Evolutionary conservation across 345 rosid species (phyloP).

Genomic region (Brassica cretica): DNA sequence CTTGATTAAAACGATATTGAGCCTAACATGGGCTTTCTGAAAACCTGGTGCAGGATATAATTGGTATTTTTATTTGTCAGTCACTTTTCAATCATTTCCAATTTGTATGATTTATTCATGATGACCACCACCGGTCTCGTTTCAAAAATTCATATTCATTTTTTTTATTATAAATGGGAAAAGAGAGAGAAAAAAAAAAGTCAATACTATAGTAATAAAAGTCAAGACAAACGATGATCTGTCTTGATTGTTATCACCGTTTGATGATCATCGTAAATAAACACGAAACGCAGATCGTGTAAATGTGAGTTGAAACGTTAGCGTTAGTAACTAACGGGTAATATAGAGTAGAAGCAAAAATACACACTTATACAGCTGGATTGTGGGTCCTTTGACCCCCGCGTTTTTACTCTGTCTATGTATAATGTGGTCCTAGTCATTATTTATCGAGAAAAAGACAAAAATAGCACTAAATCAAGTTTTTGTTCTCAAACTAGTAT

Average conservation of each 20-base stretch:
- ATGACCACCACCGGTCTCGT: conserved; percentile 37
- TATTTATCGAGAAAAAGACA: not conserved
- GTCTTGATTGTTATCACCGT: no score
- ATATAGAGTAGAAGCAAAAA: conserved; percentile 27
- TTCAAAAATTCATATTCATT: conserved; percentile 5
- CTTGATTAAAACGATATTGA: not conserved
- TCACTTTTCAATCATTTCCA: conserved; percentile 39
- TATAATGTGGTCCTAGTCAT: conserved; percentile 30
- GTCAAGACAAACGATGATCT: conserved; percentile 24
- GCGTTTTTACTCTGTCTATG: conserved; percentile 33
- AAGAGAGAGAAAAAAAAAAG: not conserved
- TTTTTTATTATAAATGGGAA: not conserved
- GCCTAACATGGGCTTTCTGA: conserved; percentile 10
- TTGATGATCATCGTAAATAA: conserved; percentile 9
- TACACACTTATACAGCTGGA: conserved; percentile 34
- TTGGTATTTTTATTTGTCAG: conserved; percentile 13
- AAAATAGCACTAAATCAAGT: no score
- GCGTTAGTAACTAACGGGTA: conserved; percentile 22
- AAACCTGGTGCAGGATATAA: not conserved
- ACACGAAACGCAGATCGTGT: conserved; percentile 39
- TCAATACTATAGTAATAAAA: not conserved
- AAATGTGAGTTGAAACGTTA: conserved; percentile 22
- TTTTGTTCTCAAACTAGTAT: no score
- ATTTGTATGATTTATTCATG: conserved; percentile 41
- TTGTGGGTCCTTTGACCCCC: conserved; percentile 28